These are phyloP conservation scores for Fusarium agapanthi DNA, from an alignment of 2,329 filamentous ascomycete genomes.

Conservation along the genomic window DNA sequence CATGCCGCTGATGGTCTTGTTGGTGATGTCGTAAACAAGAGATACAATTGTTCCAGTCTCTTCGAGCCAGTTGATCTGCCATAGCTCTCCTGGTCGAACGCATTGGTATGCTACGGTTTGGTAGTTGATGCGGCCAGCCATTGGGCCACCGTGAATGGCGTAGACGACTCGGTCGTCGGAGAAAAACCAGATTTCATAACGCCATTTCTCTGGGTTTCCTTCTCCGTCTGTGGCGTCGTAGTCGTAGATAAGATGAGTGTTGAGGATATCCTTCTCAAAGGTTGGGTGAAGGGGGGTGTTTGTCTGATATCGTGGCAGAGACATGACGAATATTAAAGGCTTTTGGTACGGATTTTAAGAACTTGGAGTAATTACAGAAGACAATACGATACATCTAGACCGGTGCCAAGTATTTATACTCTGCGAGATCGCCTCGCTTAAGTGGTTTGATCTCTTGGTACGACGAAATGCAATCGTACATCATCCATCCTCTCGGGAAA, in stretches of 20 bases:
- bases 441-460: background rate
- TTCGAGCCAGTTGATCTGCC: constrained; percentile 69
- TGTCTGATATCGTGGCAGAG: constrained; percentile 37
- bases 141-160: constrained; percentile 67
- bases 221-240: constrained; percentile 58
- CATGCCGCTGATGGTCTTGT: constrained; percentile 59
- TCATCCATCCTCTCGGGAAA: constrained; percentile 13
- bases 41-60: constrained; percentile 67
- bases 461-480: background rate
- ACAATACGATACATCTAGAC: accelerated
- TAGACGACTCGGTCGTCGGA: constrained; percentile 64
- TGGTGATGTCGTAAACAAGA: constrained; percentile 63
- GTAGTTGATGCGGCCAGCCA: constrained; percentile 63
- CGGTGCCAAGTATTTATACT: background rate
- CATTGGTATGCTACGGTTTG: constrained; percentile 65
- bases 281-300: constrained; percentile 40
- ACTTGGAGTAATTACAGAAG: background rate
- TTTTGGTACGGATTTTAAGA: background rate
- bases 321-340: constrained; percentile 3
- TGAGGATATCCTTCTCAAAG: constrained; percentile 57
- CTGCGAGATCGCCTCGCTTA: background rate
- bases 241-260: constrained; percentile 66
- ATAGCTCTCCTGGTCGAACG: constrained; percentile 64
- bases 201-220: constrained; percentile 65
- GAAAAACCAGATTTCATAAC: constrained; percentile 70